These are phyloP conservation scores for Kuraishia capsulata DNA, from an alignment of 805 yeast genomes.

Conservation along the genomic window DNA sequence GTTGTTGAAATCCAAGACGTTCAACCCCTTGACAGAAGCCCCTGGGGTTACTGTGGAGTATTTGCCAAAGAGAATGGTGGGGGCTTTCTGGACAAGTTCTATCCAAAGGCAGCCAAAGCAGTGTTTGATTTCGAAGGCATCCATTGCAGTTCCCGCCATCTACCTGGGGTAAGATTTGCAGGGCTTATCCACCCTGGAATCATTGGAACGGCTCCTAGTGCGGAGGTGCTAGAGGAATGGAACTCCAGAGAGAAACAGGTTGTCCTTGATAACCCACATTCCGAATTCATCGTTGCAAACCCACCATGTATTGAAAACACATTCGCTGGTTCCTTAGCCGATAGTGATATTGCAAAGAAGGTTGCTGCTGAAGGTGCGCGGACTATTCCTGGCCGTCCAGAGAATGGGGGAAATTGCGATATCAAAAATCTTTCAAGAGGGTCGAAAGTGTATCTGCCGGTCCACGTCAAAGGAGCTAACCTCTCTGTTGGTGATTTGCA, in stretches of 20 bases:
- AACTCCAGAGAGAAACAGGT: conserved; percentile 30
- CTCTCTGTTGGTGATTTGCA: conserved; percentile 40
- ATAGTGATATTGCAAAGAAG: conserved; percentile 16
- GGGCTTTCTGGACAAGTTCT: conserved; percentile 37
- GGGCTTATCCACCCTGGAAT: conserved; percentile 45
- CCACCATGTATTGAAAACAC: conserved; percentile 26
- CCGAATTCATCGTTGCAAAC: conserved; percentile 29
- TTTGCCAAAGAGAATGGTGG: conserved; percentile 42
- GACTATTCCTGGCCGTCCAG: conserved; percentile 45
- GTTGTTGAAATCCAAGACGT: conserved; percentile 42
- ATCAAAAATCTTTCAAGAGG: conserved; percentile 41
- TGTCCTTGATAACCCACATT: conserved; percentile 23
- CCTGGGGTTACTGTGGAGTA: conserved; percentile 46
- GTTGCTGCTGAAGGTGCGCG: conserved; percentile 37
- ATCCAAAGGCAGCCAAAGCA: conserved; percentile 44
- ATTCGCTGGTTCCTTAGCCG: conserved; percentile 29
- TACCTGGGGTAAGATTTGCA: conserved; percentile 39
- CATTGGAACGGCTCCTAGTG: conserved; percentile 40
- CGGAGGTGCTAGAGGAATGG: conserved; percentile 33
- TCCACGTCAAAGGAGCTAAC: conserved; percentile 36
- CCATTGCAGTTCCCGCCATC: conserved; percentile 37
- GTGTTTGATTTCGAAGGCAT: conserved; percentile 44
- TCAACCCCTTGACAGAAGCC: conserved; percentile 41
- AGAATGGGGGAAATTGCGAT: conserved; percentile 46
- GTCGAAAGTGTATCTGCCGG: conserved; percentile 38